phyloP scores from a whole-genome alignment of 208 protist genomes.

The Porcisia deanei region DNA sequence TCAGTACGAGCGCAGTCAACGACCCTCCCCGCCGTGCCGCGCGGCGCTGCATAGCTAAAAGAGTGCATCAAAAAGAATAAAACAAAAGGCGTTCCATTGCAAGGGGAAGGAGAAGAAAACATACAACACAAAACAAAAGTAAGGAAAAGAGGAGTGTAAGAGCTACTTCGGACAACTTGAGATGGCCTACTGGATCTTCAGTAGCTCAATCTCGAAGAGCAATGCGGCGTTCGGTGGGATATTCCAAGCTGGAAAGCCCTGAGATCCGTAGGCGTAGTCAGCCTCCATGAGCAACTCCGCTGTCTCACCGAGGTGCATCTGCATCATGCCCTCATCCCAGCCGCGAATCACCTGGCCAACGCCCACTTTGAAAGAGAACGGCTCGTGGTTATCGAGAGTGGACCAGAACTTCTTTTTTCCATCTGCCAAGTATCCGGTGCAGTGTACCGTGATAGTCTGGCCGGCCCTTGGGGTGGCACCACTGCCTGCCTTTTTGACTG shows the following conservation, averaged over 20 bases:
- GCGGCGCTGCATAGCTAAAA: background rate
- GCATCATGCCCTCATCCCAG: slow-evolving; percentile 94
- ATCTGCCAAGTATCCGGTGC: slow-evolving; percentile 87
- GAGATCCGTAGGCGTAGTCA: slow-evolving; percentile 86
- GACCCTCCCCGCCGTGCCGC: too few species aligned
- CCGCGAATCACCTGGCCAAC: slow-evolving; percentile 93
- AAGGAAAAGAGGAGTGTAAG: background rate
- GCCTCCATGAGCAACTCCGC: slow-evolving; percentile 78
- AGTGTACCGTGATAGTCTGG: slow-evolving; percentile 86
- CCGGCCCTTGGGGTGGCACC: slow-evolving; percentile 62
- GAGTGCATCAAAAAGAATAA: background rate
- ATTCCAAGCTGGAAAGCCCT: slow-evolving; percentile 89
- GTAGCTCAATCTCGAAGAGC: slow-evolving; percentile 90
- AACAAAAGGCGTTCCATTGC: background rate
- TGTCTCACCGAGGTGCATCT: slow-evolving; percentile 85
- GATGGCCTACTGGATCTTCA: slow-evolving; percentile 52
- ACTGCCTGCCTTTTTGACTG: slow-evolving; percentile 62
- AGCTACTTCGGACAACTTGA: background rate
- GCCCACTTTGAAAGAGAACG: slow-evolving; percentile 93
- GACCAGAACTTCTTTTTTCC: slow-evolving; percentile 91
- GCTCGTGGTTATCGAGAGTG: slow-evolving; percentile 78
- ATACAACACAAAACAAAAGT: background rate
- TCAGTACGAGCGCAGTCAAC: too few species aligned
- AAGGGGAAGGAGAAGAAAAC: too few species aligned
- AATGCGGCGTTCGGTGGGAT: slow-evolving; percentile 81